A percentile compares a stretch with the other conserved stretches of the same genome.
These are phyloP conservation scores for Candida peoriensis DNA, from an alignment of 805 yeast species.

Conservation along the genomic window DNA sequence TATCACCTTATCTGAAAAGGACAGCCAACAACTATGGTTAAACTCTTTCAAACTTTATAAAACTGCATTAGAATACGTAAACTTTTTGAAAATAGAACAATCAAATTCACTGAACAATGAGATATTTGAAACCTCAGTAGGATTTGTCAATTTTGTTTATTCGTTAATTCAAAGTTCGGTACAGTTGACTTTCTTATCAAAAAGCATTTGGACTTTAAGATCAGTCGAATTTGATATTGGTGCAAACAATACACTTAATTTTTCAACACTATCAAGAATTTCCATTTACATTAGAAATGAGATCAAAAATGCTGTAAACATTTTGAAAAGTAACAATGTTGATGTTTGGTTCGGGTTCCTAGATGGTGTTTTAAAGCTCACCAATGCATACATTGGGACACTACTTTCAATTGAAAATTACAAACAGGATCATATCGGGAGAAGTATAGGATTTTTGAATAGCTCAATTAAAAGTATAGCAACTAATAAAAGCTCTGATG, in stretches of 20 bases:
- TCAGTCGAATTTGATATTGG: conserved; percentile 13
- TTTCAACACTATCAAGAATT: conserved; percentile 40
- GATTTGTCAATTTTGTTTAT: conserved; percentile 8
- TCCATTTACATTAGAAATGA: conserved; percentile 37
- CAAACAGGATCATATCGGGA: conserved; percentile 39
- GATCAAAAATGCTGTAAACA: conserved; percentile 17
- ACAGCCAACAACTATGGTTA: conserved; percentile 12
- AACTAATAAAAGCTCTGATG: conserved; percentile 6
- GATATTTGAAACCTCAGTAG: conserved; percentile 9
- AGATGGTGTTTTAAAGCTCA: conserved; percentile 27
- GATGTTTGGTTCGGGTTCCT: conserved; percentile 10
- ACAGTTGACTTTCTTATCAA: conserved; percentile 27
- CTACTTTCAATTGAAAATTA: conserved; percentile 41
- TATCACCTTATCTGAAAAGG: neutral
- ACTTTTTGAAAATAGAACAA: conserved; percentile 8
- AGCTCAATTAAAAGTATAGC: conserved; percentile 30
- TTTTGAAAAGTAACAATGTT: conserved; percentile 3
- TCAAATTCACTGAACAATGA: neutral
- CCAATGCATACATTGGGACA: conserved; percentile 39
- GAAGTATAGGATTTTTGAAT: conserved; percentile 41
- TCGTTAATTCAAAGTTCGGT: conserved; percentile 17
- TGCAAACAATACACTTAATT: conserved; percentile 22
- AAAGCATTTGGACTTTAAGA: conserved; percentile 24
- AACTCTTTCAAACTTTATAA: conserved; percentile 17
- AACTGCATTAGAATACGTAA: conserved; percentile 12